phyloP scores from a whole-genome alignment of 352 stramenopile genomes.

The Halophytophthora batemanensis region DNA sequence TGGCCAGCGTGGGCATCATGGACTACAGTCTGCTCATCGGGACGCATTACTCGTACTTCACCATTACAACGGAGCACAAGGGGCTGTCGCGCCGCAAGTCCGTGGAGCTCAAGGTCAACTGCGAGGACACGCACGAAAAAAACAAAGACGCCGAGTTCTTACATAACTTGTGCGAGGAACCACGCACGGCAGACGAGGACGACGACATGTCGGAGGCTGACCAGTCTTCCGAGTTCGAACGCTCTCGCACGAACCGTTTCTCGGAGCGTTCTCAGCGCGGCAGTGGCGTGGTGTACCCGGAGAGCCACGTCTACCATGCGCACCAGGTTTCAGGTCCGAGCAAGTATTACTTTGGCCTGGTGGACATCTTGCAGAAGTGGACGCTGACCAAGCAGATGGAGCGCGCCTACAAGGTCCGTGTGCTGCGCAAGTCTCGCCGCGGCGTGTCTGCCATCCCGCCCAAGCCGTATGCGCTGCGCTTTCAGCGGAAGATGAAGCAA shows the following conservation, averaged over 20 bases:
- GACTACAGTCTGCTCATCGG: conserved; percentile 90
- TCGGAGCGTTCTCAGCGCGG: conserved; percentile 8
- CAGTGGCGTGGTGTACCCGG: conserved; percentile 26
- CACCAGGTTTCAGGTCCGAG: conserved; percentile 82
- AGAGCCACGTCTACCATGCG: conserved; percentile 58
- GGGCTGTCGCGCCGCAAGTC: conserved; percentile 29
- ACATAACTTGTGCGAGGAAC: conserved; percentile 31
- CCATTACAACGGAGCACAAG: conserved; percentile 46
- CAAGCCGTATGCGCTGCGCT: conserved; percentile 67
- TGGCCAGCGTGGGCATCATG: conserved; percentile 87
- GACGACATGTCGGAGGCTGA: conserved; percentile 21
- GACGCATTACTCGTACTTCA: conserved; percentile 84
- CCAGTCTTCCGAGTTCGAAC: conserved; percentile 22
- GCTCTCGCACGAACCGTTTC: conserved; percentile 12
- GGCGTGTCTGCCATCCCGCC: conserved; percentile 74
- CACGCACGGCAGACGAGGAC: conserved; percentile 19
- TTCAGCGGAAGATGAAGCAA: conserved; percentile 85
- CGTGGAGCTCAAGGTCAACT: conserved; percentile 26
- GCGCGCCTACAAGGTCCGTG: conserved; percentile 78
- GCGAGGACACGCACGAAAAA: conserved; percentile 22
- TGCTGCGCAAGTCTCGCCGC: conserved; percentile 68
- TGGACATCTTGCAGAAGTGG: conserved; percentile 90
- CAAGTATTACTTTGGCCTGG: conserved; percentile 88
- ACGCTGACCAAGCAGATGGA: conserved; percentile 77
- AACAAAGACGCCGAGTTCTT: conserved; percentile 35